Conservation (phyloP, 2,329 filamentous ascomycete genomes). For the Aspergillus sojae region DNA sequence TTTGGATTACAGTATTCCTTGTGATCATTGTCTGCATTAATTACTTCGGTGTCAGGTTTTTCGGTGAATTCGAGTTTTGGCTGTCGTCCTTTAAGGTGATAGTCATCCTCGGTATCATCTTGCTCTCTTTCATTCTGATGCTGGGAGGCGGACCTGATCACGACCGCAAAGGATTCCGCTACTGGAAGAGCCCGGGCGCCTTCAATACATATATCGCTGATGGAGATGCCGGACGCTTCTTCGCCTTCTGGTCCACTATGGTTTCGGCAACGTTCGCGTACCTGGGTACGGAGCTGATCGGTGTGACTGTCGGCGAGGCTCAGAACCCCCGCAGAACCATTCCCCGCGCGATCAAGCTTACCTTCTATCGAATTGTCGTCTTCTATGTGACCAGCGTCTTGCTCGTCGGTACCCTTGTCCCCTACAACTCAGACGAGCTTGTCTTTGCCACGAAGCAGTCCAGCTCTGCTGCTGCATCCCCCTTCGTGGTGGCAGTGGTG, state of each 20-base stretch:
- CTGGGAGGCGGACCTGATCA: slow-evolving; percentile 66
- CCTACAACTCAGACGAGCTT: slow-evolving; percentile 66
- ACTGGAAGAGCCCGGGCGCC: slow-evolving; percentile 66
- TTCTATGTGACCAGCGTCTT: slow-evolving; percentile 78
- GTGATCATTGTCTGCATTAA: slow-evolving; percentile 67
- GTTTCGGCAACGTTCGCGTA: slow-evolving; percentile 79
- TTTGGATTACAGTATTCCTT: slow-evolving; percentile 75
- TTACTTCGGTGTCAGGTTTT: slow-evolving; percentile 70
- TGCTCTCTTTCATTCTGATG: slow-evolving; percentile 66
- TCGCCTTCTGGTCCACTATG: slow-evolving; percentile 70
- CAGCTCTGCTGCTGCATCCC: slow-evolving; percentile 64
- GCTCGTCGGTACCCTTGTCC: slow-evolving; percentile 74
- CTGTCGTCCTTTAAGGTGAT: slow-evolving; percentile 68
- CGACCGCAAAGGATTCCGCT: slow-evolving; percentile 66
- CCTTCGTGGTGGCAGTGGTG: slow-evolving; percentile 74
- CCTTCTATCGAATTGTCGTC: slow-evolving; percentile 79
- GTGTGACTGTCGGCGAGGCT: slow-evolving; percentile 77
- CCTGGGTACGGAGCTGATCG: slow-evolving; percentile 74
- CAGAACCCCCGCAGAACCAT: slow-evolving; percentile 78
- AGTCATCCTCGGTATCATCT: slow-evolving; percentile 66
- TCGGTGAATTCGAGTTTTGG: slow-evolving; percentile 68
- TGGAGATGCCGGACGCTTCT: slow-evolving; percentile 56
- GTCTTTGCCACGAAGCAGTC: slow-evolving; percentile 51
- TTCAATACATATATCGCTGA: slow-evolving; percentile 53
- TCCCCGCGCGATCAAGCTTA: slow-evolving; percentile 75